phyloP scores from a whole-genome alignment of 192 early-diverging fungal genomes.

The Backusella mclennaniae region DNA sequence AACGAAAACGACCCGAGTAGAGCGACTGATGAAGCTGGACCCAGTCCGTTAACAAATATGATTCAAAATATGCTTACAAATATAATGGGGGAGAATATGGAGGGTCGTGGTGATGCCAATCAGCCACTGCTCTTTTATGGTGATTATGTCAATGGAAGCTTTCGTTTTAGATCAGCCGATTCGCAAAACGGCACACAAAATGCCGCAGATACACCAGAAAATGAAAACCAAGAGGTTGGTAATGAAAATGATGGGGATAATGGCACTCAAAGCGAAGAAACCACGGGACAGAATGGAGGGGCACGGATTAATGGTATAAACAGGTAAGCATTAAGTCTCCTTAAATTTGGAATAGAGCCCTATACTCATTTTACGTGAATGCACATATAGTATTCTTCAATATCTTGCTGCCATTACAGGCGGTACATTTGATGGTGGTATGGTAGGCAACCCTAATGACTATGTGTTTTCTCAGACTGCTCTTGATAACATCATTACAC shows the following conservation, averaged over 20 bases:
- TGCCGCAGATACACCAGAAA: background rate
- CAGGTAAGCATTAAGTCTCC: background rate
- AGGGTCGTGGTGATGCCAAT: background rate
- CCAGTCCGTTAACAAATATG: background rate
- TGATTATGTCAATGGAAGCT: constrained; percentile 4
- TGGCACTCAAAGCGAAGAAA: background rate
- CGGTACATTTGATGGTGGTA: constrained; percentile 39
- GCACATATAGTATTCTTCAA: constrained; percentile 13
- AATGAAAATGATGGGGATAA: background rate
- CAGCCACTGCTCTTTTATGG: constrained; percentile 22
- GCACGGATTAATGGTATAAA: background rate
- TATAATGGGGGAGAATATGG: background rate
- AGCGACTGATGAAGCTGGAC: background rate
- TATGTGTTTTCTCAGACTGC: constrained; percentile 84
- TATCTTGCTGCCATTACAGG: constrained; percentile 32
- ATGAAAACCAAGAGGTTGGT: background rate
- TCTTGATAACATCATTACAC: constrained; percentile 90
- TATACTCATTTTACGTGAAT: background rate
- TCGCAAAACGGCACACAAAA: background rate
- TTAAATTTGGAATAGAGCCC: background rate
- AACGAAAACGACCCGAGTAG: background rate
- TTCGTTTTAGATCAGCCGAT: constrained; percentile 9
- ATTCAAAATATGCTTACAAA: constrained; percentile 8
- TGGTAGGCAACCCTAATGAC: constrained; percentile 66
- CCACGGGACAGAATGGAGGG: background rate